A percentile compares a stretch with the other conserved stretches of the same genome.
These are phyloP conservation scores for Austroboletus olivaceoglutinosus DNA, from an alignment of 1,284 basidiomycete genomes.

Conservation along the genomic window DNA sequence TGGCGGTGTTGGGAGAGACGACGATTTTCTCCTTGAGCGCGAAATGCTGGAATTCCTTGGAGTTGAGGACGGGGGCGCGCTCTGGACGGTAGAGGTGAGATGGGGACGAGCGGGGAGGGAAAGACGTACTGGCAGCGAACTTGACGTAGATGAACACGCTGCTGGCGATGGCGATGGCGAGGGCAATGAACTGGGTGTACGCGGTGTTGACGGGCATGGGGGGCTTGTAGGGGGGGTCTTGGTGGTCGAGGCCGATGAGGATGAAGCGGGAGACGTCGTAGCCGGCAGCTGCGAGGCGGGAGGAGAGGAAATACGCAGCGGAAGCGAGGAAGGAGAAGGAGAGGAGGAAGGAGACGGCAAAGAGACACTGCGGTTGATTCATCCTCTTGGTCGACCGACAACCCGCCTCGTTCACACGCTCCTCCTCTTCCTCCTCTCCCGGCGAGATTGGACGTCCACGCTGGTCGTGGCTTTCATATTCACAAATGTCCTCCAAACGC, in stretches of 20 bases:
- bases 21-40: constrained; percentile 78
- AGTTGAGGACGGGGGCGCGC: constrained; percentile 67
- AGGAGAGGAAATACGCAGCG: constrained; percentile 50
- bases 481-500: constrained; percentile 52
- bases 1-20: constrained; percentile 93
- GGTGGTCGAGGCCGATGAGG: constrained; percentile 54
- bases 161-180: constrained; percentile 38
- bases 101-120: no score
- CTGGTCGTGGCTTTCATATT: constrained; percentile 44
- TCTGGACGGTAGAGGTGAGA: no score
- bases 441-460: constrained; percentile 35
- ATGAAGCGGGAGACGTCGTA: constrained; percentile 60
- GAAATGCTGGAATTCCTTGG: constrained; percentile 79
- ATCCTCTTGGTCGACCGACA: no score
- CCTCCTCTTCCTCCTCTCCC: no score
- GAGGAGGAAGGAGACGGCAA: constrained; percentile 49
- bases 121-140: constrained; percentile 45
- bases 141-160: constrained; percentile 44
- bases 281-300: constrained; percentile 51
- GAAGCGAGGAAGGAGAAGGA: constrained; percentile 44
- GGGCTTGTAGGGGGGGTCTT: constrained; percentile 21
- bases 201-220: constrained; percentile 19
- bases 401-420: no score
- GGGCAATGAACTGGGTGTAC: constrained; percentile 37
- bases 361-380: constrained; percentile 50